These are phyloP conservation scores for Bryum argenteum DNA, from an alignment of 225 moss, liverwort and hornwort genomes.

Conservation along the genomic window DNA sequence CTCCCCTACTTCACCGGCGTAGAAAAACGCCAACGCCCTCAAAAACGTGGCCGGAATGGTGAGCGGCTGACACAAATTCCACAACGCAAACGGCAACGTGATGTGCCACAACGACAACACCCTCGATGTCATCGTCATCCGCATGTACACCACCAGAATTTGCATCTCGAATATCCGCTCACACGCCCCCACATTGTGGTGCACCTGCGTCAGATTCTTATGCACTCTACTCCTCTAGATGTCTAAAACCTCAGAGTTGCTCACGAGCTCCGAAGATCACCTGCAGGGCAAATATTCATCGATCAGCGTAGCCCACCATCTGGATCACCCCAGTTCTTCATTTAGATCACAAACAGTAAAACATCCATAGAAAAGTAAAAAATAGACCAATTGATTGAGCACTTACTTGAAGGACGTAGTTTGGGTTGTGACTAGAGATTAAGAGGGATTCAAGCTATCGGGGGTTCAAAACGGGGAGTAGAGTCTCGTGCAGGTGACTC, in stretches of 20 bases:
- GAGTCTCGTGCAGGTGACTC: too few species aligned
- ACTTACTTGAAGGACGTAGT: constrained; percentile 21
- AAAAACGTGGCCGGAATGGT: constrained; percentile 47
- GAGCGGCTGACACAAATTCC: constrained; percentile 64
- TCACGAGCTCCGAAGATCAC: too few species aligned
- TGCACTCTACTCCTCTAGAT: constrained; percentile 28
- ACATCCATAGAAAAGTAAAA: too few species aligned
- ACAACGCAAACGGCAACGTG: constrained; percentile 54
- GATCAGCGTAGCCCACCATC: too few species aligned
- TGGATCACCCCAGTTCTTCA: too few species aligned
- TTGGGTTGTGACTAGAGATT: constrained; percentile 17
- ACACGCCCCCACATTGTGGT: constrained; percentile 58
- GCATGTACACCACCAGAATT: constrained; percentile 62
- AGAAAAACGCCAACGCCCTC: constrained; percentile 33
- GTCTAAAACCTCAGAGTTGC: not conserved
- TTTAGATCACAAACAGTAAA: too few species aligned
- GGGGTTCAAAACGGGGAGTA: not conserved
- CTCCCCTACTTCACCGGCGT: constrained; percentile 36
- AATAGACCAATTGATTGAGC: too few species aligned
- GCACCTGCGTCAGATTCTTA: constrained; percentile 49
- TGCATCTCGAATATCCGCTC: constrained; percentile 59
- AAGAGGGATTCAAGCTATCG: not conserved
- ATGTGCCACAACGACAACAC: constrained; percentile 65
- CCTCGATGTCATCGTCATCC: constrained; percentile 62
- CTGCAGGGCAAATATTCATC: too few species aligned